These are phyloP conservation scores for Monosporascus sp. DNA, from an alignment of 2,329 filamentous ascomycete species.

Conservation along the genomic window DNA sequence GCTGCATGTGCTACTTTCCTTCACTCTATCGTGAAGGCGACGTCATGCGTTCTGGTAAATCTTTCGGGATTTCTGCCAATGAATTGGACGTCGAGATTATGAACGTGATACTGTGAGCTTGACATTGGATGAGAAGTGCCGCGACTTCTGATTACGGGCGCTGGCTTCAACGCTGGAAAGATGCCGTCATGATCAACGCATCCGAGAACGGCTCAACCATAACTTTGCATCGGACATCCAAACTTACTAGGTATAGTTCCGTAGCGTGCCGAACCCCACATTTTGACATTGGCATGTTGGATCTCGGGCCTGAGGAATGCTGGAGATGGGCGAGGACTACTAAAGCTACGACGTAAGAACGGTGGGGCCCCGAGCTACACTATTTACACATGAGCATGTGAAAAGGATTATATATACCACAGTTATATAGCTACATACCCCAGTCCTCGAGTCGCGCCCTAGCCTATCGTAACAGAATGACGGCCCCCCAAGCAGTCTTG, in stretches of 20 bases:
- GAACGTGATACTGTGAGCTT: neutral
- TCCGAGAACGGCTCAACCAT: neutral
- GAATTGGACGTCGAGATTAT: neutral
- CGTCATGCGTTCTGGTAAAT: neutral
- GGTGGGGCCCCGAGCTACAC: too few relatives aligned
- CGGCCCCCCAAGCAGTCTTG: neutral
- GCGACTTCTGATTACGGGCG: too few relatives aligned
- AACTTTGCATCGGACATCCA: too few relatives aligned
- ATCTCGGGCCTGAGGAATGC: neutral
- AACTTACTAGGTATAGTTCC: conserved; percentile 7
- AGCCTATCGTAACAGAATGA: too few relatives aligned
- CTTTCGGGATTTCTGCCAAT: neutral
- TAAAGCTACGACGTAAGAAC: too few relatives aligned
- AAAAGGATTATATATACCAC: neutral
- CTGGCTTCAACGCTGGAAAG: neutral
- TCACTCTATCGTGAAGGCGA: neutral
- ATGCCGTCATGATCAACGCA: conserved; percentile 16
- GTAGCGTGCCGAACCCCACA: conserved; percentile 13
- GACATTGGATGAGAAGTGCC: too few relatives aligned
- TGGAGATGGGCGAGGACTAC: neutral
- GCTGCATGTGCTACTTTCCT: too few relatives aligned
- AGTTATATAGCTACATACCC: neutral
- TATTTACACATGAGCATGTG: too few relatives aligned
- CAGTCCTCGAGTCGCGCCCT: neutral
- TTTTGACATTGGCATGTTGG: conserved; percentile 1